A percentile compares a stretch with the other conserved stretches of the same genome.
These are phyloP conservation scores for Alternaria sp. DNA, from an alignment of 2,329 filamentous ascomycete genomes.

Conservation along the genomic window DNA sequence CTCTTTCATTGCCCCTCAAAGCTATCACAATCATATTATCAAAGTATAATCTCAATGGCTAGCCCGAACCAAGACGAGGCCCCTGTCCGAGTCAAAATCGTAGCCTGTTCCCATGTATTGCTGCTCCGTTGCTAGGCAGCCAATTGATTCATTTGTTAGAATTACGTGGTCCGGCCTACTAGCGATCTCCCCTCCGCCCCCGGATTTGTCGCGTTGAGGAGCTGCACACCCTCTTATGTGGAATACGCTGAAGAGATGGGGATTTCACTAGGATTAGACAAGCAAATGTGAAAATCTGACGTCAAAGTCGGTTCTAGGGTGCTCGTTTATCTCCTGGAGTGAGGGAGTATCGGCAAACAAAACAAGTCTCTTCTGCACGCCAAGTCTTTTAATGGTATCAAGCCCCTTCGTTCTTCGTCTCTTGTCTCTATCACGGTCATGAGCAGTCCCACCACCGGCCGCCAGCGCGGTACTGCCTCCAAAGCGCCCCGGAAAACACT, in stretches of 20 bases:
- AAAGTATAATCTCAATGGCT: neutral
- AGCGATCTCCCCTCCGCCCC: neutral
- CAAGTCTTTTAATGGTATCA: neutral
- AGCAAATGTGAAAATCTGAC: neutral
- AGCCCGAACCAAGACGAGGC: neutral
- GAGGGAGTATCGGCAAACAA: neutral
- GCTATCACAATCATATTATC: neutral
- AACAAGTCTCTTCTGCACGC: neutral
- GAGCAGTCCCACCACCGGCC: neutral
- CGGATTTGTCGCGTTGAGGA: neutral
- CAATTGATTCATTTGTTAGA: neutral
- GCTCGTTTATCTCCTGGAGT: neutral
- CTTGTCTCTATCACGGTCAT: neutral
- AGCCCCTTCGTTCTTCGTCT: neutral
- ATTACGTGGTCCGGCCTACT: neutral
- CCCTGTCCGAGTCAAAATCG: neutral
- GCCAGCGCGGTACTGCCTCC: neutral
- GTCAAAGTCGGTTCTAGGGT: neutral
- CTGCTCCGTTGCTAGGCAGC: neutral
- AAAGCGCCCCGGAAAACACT: neutral
- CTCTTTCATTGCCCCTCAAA: neutral
- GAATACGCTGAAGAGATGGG: neutral
- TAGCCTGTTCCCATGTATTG: neutral
- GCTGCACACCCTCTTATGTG: neutral
- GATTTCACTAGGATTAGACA: neutral